phyloP scores from a whole-genome alignment of 176 grass and related monocot genomes.

The Oryza punctata region DNA sequence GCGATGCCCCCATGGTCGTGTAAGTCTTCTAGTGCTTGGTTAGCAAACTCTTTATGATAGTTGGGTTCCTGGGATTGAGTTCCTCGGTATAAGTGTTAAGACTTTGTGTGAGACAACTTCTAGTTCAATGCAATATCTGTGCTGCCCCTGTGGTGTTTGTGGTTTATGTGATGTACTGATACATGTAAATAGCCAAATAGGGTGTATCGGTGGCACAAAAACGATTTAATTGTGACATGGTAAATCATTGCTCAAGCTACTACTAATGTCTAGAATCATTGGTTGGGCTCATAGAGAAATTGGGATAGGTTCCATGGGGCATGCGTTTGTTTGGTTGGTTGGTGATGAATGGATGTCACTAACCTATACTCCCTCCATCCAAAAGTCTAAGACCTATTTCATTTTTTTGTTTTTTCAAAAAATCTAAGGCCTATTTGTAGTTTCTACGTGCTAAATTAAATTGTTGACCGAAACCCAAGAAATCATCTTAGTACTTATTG shows the following conservation, averaged over 20 bases:
- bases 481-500: too few relatives aligned
- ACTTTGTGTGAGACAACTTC: background rate
- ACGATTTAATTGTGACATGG: background rate
- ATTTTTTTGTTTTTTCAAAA: too few relatives aligned
- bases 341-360: background rate
- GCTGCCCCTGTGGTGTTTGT: too few relatives aligned
- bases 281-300: background rate
- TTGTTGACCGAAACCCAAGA: too few relatives aligned
- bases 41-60: background rate
- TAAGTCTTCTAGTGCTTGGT: slow-evolving; percentile 29
- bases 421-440: too few relatives aligned
- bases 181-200: background rate
- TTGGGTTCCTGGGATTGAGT: background rate
- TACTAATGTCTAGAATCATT: background rate
- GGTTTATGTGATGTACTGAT: background rate
- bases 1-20: slow-evolving; percentile 50
- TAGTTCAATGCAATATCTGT: background rate
- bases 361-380: too few relatives aligned
- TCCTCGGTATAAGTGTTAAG: background rate
- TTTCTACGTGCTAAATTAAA: too few relatives aligned
- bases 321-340: background rate
- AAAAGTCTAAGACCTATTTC: too few relatives aligned
- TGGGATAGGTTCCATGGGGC: background rate
- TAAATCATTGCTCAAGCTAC: background rate
- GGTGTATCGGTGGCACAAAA: background rate